A percentile compares a stretch with the other conserved stretches of the same genome.
Conservation (phyloP, 2,329 filamentous ascomycete genomes). For the Graphium sp. region DNA sequence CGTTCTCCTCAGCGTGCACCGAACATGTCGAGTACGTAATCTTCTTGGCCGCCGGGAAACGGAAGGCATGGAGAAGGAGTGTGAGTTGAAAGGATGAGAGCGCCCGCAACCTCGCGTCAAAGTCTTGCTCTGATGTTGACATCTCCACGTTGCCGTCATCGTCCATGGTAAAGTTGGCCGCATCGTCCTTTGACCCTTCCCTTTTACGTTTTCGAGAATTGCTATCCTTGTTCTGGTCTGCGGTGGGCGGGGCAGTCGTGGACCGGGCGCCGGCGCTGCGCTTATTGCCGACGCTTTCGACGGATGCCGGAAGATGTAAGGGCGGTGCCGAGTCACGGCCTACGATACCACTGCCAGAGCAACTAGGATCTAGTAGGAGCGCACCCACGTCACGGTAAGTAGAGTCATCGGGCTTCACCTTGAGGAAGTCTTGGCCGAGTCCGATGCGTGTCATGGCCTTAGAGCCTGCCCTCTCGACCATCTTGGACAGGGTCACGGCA, state of each 20-base stretch:
- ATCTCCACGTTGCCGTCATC: slow-evolving; percentile 40
- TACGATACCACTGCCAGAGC: slow-evolving; percentile 88
- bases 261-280: slow-evolving; percentile 9
- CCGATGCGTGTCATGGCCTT: slow-evolving; percentile 49
- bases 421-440: slow-evolving; percentile 66
- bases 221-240: slow-evolving; percentile 2
- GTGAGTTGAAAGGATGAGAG: slow-evolving; percentile 69
- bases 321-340: slow-evolving; percentile 66
- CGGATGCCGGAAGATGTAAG: slow-evolving; percentile 35
- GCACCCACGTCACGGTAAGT: slow-evolving; percentile 58
- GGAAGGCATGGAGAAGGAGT: slow-evolving; percentile 69
- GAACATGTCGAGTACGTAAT: slow-evolving; percentile 95
- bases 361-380: slow-evolving; percentile 81
- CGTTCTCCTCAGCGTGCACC: slow-evolving; percentile 74
- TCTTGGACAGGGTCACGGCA: slow-evolving; percentile 63
- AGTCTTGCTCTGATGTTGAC: slow-evolving; percentile 33
- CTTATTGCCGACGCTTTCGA: slow-evolving; percentile 18
- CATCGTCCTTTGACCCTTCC: slow-evolving; percentile 18
- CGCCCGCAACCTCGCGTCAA: slow-evolving; percentile 49
- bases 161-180: slow-evolving; percentile 29
- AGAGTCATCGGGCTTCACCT: slow-evolving; percentile 45
- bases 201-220: slow-evolving; percentile 21
- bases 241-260: slow-evolving; percentile 5
- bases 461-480: slow-evolving; percentile 66
- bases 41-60: slow-evolving; percentile 56